These are phyloP conservation scores for Geotrichum restrictum DNA, from an alignment of 1,139 yeast genomes.

Conservation along the genomic window DNA sequence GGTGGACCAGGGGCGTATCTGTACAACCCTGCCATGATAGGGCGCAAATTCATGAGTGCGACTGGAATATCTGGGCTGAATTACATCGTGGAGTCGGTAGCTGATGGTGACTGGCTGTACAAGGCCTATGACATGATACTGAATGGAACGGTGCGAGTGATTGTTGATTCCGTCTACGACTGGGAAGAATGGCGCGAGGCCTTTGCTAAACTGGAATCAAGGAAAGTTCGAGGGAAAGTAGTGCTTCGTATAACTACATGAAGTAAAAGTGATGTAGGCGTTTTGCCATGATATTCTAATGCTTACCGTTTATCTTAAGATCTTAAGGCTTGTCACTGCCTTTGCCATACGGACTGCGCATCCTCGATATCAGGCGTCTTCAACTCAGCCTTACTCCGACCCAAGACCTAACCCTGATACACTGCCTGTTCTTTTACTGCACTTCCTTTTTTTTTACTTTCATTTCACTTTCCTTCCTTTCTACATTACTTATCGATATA, in stretches of 20 bases:
- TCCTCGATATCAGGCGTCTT: no score
- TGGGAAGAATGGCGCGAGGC: conserved; percentile 53
- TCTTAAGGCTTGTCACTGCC: no score
- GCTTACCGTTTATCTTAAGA: no score
- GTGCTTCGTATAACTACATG: conserved; percentile 33
- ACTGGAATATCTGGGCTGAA: conserved; percentile 35
- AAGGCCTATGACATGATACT: conserved; percentile 41
- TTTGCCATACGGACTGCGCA: no score
- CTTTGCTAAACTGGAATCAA: conserved; percentile 44
- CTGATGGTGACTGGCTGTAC: conserved; percentile 31
- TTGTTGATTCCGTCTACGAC: conserved; percentile 52
- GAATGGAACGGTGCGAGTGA: conserved; percentile 44
- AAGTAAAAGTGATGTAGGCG: no score
- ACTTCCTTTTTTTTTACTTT: not conserved
- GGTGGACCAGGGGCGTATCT: conserved; percentile 25
- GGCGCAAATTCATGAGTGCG: conserved; percentile 30
- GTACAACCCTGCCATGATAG: conserved; percentile 35
- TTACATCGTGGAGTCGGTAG: conserved; percentile 32
- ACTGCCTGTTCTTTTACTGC: not conserved
- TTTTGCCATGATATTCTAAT: no score
- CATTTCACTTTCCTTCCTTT: not conserved
- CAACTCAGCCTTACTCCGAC: no score
- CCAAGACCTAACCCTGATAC: no score
- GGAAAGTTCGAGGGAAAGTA: conserved; percentile 61
- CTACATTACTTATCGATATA: not conserved